phyloP scores from a whole-genome alignment of 768 basidiomycete genomes.

The Agrocybe pediades region DNA sequence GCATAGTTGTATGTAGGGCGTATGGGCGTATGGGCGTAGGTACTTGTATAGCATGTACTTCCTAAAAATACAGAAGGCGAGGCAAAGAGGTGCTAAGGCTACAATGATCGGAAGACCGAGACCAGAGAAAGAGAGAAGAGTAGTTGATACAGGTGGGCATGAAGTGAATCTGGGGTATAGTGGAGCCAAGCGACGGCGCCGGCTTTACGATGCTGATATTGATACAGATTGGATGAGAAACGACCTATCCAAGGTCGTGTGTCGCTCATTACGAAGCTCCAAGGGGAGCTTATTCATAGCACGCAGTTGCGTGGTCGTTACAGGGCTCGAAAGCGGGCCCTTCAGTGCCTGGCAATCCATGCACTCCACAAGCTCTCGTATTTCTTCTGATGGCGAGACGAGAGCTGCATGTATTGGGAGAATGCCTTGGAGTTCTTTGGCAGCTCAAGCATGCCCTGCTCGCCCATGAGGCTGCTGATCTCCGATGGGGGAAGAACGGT shows the following conservation, averaged over 20 bases:
- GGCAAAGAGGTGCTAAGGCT: constrained; percentile 15
- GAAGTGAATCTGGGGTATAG: constrained; percentile 1
- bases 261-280: background rate
- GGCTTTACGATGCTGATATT: background rate
- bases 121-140: background rate
- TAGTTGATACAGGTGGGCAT: constrained; percentile 19
- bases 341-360: constrained; percentile 35
- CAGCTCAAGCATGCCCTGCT: constrained; percentile 64
- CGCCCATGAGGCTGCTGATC: constrained; percentile 28
- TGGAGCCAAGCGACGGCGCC: background rate
- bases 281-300: too few relatives aligned
- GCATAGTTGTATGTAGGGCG: background rate
- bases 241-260: background rate
- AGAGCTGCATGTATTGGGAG: constrained; percentile 56
- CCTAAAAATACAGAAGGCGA: constrained; percentile 10
- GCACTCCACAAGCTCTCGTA: constrained; percentile 62
- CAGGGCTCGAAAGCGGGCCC: background rate
- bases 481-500: constrained; percentile 49
- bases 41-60: background rate
- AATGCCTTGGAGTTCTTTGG: constrained; percentile 50
- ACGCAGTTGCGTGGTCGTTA: background rate
- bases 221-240: background rate
- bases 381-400: constrained; percentile 50
- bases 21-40: background rate
- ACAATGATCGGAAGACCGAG: constrained; percentile 5